phyloP scores from a whole-genome alignment of 208 protist genomes.

The Paratrypanosoma confusum region DNA sequence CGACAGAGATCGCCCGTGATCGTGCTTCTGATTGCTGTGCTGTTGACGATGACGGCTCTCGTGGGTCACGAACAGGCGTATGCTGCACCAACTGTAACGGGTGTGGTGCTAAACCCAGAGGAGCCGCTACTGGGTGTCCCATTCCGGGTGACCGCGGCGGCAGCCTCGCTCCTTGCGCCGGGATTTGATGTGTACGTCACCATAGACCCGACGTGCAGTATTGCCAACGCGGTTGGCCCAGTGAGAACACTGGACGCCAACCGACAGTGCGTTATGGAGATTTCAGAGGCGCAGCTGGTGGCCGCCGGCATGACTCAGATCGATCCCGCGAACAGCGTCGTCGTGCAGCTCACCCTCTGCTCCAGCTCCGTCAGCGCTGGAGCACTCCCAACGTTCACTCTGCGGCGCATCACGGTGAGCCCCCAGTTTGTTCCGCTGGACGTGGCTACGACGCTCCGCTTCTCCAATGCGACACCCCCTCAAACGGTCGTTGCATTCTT shows the following conservation, averaged over 20 bases:
- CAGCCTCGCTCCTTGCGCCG: constrained; percentile 1
- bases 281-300: constrained; percentile 10
- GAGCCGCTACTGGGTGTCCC: constrained; percentile 42
- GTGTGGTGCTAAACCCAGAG: constrained; percentile 13
- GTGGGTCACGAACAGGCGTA: no score
- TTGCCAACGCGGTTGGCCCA: constrained; percentile 2
- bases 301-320: constrained; percentile 8
- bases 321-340: neutral
- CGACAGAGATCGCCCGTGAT: no score
- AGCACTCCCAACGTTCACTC: no score
- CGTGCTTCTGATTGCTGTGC: no score
- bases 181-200: constrained; percentile 35
- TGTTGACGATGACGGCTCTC: no score
- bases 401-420: no score
- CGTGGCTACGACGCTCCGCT: no score
- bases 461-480: no score
- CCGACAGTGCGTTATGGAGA: constrained; percentile 32
- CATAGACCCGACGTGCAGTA: constrained; percentile 9
- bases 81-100: no score
- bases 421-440: no score
- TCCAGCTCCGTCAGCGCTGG: no score
- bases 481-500: no score
- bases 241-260: constrained; percentile 25
- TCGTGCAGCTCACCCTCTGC: constrained; percentile 1
- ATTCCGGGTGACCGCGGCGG: constrained; percentile 29